Base-by-base conservation (phyloP, 2,329 filamentous ascomycete genomes). In the Geosmithia flava region DNA sequence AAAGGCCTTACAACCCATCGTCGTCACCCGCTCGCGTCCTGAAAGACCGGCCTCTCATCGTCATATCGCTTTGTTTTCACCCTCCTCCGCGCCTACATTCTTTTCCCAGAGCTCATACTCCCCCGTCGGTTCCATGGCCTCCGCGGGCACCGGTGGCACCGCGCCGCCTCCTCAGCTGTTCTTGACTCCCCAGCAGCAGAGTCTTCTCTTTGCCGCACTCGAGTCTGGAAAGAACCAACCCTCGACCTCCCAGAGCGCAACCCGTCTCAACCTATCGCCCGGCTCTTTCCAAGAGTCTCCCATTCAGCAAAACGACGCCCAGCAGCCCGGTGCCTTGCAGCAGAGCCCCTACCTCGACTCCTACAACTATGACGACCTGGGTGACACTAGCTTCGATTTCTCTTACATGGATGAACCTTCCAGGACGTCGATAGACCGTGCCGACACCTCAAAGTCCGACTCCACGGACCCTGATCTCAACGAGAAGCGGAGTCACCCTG, bases 341-440 rank as follows among this genome's bases (percentile, higher is more conserved):
- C 85, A 89, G 45, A 93, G 85, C 53, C 88, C 90, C 0, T 90
- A 83, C 59, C 73, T 94, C 50, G 88, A 95, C 60, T 63, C 62
- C 53, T 93, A 89, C 57, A 81, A 85, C 54, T 83, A 85, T 54
- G 82, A 85, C 44, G 82, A 86, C 44, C 81, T 88, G 50, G 87
- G 90, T 50, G 85, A 90, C 58, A 77, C 76, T 37, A 82, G 74
- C 60, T 90, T 88, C 61, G 85, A 89, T 56, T 90, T 90, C 47
- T 67, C 64, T 20, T 62, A 65, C 52, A 68, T 68, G 52, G 65
- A 70, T 46, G 61, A 57, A 47, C 69, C 81, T 39, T 72, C 76
- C 49, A 75, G 79, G 53, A 80, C 93, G 77, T 90, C 91, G 58
- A 87, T 85, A 27, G 83, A 87, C 50, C 67, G 91, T 20, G 84